phyloP scores from a whole-genome alignment of 2,329 filamentous ascomycete genomes.

The Cadophora malorum region DNA sequence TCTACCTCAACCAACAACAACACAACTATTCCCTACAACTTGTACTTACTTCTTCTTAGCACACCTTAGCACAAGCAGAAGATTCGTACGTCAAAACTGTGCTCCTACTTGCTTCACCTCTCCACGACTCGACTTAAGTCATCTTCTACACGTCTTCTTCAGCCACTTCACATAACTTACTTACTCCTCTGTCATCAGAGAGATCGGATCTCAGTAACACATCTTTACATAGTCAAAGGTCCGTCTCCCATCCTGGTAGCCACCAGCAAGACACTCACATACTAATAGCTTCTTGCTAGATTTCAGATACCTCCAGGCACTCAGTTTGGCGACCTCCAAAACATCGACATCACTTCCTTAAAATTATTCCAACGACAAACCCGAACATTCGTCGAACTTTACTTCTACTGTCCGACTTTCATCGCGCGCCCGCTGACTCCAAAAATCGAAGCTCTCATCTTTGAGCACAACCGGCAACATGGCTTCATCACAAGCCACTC shows the following conservation, averaged over 20 bases:
- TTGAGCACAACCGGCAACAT: conserved; percentile 1
- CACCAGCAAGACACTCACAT: not conserved
- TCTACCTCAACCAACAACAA: not conserved
- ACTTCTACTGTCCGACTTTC: not conserved
- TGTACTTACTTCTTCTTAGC: not conserved
- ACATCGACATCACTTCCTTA: not conserved
- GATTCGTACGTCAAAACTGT: not conserved
- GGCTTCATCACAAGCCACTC: not conserved
- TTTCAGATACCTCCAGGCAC: not conserved
- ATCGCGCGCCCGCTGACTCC: not conserved
- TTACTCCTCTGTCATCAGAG: not conserved
- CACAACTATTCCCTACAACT: not conserved
- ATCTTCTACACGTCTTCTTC: not conserved
- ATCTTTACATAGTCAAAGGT: not conserved
- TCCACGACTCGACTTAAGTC: not conserved
- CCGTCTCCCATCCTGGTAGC: not conserved
- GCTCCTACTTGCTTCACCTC: not conserved
- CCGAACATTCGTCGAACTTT: not conserved
- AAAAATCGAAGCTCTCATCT: not conserved
- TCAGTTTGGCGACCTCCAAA: not conserved
- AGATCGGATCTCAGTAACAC: no score
- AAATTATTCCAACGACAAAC: no score
- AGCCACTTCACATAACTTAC: not conserved
- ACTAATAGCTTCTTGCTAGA: not conserved
- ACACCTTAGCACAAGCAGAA: not conserved